Base-by-base conservation (phyloP, 2,329 filamentous ascomycete species). In the Aaosphaeria pasadenensis region DNA sequence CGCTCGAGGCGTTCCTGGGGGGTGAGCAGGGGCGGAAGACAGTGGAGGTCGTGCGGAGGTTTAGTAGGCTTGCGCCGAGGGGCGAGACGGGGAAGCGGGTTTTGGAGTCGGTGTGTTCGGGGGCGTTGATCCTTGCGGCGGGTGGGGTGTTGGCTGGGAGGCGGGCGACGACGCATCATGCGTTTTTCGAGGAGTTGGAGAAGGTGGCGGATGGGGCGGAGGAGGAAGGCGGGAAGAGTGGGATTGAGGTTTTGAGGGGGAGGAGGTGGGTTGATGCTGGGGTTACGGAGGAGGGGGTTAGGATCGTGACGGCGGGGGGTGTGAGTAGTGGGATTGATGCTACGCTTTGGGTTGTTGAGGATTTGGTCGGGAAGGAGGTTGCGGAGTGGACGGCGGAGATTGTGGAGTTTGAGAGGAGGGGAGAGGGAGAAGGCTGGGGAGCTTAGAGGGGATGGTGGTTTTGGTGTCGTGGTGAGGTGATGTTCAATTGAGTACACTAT, bases 91-190 rank as follows among this genome's bases (percentile, higher is more conserved):
- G 53, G 4, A 55, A 57, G 4, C 53, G 72, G 0, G 51, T 71
- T 11, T 24, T 75, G 7, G 64, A 73, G 41, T 72, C 70, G 4
- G 64, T 75, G 5, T 75, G 72, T 53, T 71, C 70, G 1, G 72
- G 72, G 1, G 57, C 67, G 0, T 49, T 73, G 2, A 45, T 75
- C 0, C 53, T 74, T 1, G 72, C 66, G 11, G 69, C 67, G 3
- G 58, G 71, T 2, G 70, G 71, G 1, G 50, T 73, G 4, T 44
- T 74, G 9, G 55, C 57, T 3, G 64, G 63, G 7, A 58, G 68
- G 42, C 67, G 58, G 5, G 62, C 62, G 1, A 74, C 72, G 1
- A 74, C 72, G 17, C 72, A 75, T 56, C 72, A 74, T 45, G 32
- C 62, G n/a, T 51, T 45, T 6, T 60, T 62, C 3, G 60, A 65